phyloP scores from a whole-genome alignment of 306 rosid species.

The Vachellia pachyceras region DNA sequence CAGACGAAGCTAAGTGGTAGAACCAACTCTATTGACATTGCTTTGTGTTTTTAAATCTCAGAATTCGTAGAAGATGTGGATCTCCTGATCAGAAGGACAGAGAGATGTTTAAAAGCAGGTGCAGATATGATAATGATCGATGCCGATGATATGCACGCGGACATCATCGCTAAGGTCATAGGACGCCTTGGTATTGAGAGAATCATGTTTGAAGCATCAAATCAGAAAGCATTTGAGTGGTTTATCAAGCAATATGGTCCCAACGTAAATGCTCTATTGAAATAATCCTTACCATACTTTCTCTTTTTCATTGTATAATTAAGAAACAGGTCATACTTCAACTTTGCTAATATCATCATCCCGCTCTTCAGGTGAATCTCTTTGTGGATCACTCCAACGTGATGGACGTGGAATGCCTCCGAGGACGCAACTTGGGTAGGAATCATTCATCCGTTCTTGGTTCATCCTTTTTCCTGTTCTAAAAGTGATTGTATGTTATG shows the following conservation, averaged over 20 bases:
- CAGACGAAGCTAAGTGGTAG: background rate
- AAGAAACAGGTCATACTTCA: background rate
- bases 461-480: slow-evolving; percentile 63
- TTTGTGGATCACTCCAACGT: slow-evolving; percentile 88
- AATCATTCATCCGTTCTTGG: slow-evolving; percentile 77
- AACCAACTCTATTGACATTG: slow-evolving; percentile 6
- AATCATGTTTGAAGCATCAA: slow-evolving; percentile 93
- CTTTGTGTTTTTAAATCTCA: slow-evolving; percentile 31
- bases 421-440: slow-evolving; percentile 81
- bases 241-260: slow-evolving; percentile 87
- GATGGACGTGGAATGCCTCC: slow-evolving; percentile 86
- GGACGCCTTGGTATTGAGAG: slow-evolving; percentile 94
- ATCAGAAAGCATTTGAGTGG: slow-evolving; percentile 84
- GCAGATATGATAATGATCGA: slow-evolving; percentile 95
- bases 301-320: background rate
- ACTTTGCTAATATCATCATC: background rate
- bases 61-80: slow-evolving; percentile 90
- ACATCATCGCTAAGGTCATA: slow-evolving; percentile 79
- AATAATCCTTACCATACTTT: background rate
- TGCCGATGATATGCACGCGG: slow-evolving; percentile 80
- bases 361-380: slow-evolving; percentile 76
- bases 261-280: slow-evolving; percentile 52
- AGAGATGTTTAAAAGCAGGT: slow-evolving; percentile 95
- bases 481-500: slow-evolving; percentile 33
- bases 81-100: slow-evolving; percentile 84